Evolutionary conservation across 2,329 filamentous ascomycete species (phyloP).

Genomic region (Rutstroemia sydowiana): DNA sequence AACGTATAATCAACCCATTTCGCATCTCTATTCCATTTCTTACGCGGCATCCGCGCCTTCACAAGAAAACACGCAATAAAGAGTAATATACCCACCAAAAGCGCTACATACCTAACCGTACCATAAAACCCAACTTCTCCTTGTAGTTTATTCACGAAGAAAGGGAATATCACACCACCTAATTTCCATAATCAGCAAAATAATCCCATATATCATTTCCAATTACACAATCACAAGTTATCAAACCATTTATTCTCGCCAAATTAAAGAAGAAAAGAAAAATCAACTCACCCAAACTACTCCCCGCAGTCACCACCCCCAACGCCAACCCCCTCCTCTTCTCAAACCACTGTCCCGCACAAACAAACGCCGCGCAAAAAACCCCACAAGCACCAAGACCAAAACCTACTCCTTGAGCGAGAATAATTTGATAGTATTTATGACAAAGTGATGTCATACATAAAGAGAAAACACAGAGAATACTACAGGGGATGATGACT

Average conservation of each 20-base stretch:
- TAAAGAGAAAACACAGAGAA: constrained; percentile 51
- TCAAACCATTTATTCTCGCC: too few relatives aligned
- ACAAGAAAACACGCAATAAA: not conserved
- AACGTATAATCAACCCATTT: constrained; percentile 31
- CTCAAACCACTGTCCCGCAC: constrained; percentile 41
- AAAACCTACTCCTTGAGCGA: constrained; percentile 39
- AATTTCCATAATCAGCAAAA: too few relatives aligned
- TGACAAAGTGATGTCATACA: constrained; percentile 56
- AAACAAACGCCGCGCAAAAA: constrained; percentile 35
- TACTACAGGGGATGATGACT: constrained; percentile 43
- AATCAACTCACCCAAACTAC: too few relatives aligned
- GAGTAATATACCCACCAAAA: not conserved
- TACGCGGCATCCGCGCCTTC: not conserved
- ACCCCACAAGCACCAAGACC: constrained; percentile 37
- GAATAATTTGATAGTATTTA: constrained; percentile 46
- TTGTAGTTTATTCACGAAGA: constrained; percentile 30
- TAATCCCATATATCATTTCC: too few relatives aligned
- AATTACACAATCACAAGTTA: too few relatives aligned
- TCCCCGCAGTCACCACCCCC: constrained; percentile 41
- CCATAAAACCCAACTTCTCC: not conserved
- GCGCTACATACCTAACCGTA: not conserved
- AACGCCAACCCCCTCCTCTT: constrained; percentile 39
- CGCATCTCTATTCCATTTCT: not conserved
- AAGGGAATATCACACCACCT: constrained; percentile 32
- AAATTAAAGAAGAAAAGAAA: too few relatives aligned